These are phyloP conservation scores for Lenzites betulinus DNA, from an alignment of 768 basidiomycete genomes.

Conservation along the genomic window DNA sequence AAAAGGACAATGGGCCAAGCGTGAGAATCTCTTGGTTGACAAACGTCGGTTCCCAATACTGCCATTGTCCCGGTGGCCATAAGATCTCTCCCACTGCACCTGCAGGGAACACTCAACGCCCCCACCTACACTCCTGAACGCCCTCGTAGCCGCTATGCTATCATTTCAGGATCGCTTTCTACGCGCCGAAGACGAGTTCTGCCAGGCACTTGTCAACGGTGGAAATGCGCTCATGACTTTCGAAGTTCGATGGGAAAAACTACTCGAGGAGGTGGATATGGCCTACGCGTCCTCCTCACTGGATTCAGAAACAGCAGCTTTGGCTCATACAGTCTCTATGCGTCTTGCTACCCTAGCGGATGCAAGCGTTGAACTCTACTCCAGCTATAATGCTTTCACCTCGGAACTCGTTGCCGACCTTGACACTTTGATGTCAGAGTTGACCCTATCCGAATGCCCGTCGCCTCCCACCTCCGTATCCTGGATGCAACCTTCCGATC, in stretches of 20 bases:
- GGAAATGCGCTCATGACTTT: conserved; percentile 9
- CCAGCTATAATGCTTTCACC: background rate
- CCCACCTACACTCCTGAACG: too few species aligned
- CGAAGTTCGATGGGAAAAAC: conserved; percentile 1
- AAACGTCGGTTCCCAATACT: too few species aligned
- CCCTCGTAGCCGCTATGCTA: too few species aligned
- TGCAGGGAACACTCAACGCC: too few species aligned
- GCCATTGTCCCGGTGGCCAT: background rate
- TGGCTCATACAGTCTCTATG: conserved; percentile 9
- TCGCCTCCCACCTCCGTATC: background rate
- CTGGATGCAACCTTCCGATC: too few species aligned
- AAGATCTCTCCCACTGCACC: too few species aligned
- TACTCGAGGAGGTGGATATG: conserved; percentile 12
- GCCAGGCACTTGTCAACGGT: conserved; percentile 8
- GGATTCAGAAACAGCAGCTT: background rate
- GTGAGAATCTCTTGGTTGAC: conserved; percentile 6
- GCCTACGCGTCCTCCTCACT: background rate
- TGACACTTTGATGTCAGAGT: background rate
- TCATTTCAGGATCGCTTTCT: conserved; percentile 13
- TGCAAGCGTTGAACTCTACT: background rate
- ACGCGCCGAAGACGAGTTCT: conserved; percentile 14
- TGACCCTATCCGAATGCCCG: background rate
- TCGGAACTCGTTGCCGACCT: conserved; percentile 4
- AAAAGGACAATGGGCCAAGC: background rate
- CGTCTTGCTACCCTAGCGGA: conserved; percentile 15